Evolutionary conservation across 176 grass and related monocot species (phyloP).

Genomic region (Bromus sterilis): DNA sequence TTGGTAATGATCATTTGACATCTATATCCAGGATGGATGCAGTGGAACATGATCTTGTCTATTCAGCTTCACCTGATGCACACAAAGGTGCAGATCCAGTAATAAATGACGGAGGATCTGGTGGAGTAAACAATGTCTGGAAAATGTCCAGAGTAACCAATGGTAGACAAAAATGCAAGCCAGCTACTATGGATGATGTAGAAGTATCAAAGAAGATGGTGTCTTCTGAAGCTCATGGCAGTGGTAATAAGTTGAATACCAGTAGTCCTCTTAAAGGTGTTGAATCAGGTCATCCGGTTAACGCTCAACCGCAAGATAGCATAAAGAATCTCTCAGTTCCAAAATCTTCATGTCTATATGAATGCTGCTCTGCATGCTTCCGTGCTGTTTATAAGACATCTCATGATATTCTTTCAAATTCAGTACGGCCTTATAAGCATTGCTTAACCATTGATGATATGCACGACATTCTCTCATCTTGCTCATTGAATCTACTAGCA

Average conservation of each 20-base stretch:
- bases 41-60: slow-evolving; percentile 16
- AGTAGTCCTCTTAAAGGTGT: slow-evolving; percentile 17
- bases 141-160: neutral
- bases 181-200: slow-evolving; percentile 11
- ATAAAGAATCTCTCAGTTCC: slow-evolving; percentile 16
- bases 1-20: slow-evolving; percentile 26
- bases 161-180: slow-evolving; percentile 6
- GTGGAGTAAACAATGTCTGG: slow-evolving; percentile 6
- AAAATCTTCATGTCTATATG: slow-evolving; percentile 59
- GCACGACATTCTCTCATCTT: slow-evolving; percentile 72
- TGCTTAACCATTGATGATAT: slow-evolving; percentile 68
- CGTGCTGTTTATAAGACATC: slow-evolving; percentile 47
- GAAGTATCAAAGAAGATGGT: slow-evolving; percentile 13
- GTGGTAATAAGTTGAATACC: slow-evolving; percentile 14
- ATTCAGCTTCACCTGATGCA: slow-evolving; percentile 16
- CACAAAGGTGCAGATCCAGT: neutral
- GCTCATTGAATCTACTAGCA: slow-evolving; percentile 55
- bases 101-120: slow-evolving; percentile 13
- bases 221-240: slow-evolving; percentile 17
- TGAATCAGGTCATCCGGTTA: slow-evolving; percentile 14
- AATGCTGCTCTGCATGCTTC: slow-evolving; percentile 61
- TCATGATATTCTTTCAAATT: slow-evolving; percentile 53
- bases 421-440: slow-evolving; percentile 28
- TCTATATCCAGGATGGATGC: slow-evolving; percentile 27
- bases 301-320: slow-evolving; percentile 8